Conservation (phyloP, 352 stramenopile genomes). For the Phytopythium aichiense region DNA sequence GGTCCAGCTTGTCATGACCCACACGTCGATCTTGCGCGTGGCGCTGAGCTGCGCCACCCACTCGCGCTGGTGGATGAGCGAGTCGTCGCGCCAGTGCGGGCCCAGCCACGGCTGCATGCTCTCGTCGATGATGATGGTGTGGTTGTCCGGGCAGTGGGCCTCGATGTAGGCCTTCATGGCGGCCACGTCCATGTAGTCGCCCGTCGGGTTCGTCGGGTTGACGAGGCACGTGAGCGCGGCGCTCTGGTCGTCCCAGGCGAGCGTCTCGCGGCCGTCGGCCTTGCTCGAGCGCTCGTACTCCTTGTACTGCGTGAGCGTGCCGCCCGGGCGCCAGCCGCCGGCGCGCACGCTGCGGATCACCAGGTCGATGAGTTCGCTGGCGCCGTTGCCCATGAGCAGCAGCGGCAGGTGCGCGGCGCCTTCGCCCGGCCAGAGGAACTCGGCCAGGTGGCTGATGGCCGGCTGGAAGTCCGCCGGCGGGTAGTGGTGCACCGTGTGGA, state of each 20-base stretch:
- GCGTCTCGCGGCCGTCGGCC: constrained; percentile 73
- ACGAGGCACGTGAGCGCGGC: constrained; percentile 84
- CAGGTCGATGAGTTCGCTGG: constrained; percentile 83
- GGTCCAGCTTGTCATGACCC: constrained; percentile 91
- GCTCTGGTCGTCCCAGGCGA: constrained; percentile 64
- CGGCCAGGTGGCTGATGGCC: constrained; percentile 81
- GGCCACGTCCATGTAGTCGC: constrained; percentile 81
- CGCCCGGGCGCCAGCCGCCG: constrained; percentile 69
- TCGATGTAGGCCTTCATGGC: constrained; percentile 89
- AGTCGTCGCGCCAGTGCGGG: constrained; percentile 79
- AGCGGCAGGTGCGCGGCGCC: constrained; percentile 51
- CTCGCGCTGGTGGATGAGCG: constrained; percentile 82
- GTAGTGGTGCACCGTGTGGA: constrained; percentile 88
- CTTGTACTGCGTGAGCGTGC: constrained; percentile 82
- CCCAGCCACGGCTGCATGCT: constrained; percentile 91
- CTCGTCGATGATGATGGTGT: constrained; percentile 90
- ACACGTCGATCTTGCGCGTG: constrained; percentile 81
- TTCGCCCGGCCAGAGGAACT: constrained; percentile 77
- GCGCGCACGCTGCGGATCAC: constrained; percentile 80
- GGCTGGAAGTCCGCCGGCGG: constrained; percentile 88
- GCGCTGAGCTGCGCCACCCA: constrained; percentile 75
- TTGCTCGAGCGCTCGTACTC: constrained; percentile 86
- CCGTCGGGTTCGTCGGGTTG: constrained; percentile 89
- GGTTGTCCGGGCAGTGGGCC: constrained; percentile 72
- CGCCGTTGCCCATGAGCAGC: constrained; percentile 81